Evolutionary conservation across 2,329 filamentous ascomycete genomes (phyloP).

Genomic region (Byssothecium circinans): DNA sequence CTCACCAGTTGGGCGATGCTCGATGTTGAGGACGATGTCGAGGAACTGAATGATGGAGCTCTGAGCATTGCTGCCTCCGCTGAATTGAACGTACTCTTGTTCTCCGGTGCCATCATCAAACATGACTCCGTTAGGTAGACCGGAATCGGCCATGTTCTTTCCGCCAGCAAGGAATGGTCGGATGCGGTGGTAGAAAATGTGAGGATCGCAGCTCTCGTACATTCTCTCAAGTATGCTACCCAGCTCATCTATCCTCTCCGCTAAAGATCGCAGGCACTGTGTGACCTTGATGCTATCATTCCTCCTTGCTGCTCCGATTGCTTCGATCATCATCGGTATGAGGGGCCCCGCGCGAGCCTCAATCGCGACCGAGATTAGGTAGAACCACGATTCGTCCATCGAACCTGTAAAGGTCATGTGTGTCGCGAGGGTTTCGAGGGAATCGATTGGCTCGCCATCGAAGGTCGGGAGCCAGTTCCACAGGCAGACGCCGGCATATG

Average conservation of each 20-base stretch:
- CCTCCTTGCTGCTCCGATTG: conserved; percentile 76
- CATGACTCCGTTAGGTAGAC: conserved; percentile 80
- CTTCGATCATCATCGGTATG: conserved; percentile 84
- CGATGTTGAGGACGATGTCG: conserved; percentile 84
- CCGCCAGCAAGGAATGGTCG: conserved; percentile 94
- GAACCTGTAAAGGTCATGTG: conserved; percentile 91
- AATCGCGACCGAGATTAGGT: conserved; percentile 91
- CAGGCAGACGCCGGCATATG: conserved; percentile 85
- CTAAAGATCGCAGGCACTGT: conserved; percentile 75
- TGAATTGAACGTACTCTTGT: conserved; percentile 75
- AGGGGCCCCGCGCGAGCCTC: conserved; percentile 88
- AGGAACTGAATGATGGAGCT: conserved; percentile 98
- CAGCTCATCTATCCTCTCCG: conserved; percentile 85
- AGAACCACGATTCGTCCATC: conserved; percentile 98
- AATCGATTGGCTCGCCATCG: conserved; percentile 75
- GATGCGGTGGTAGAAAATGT: conserved; percentile 93
- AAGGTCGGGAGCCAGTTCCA: conserved; percentile 99
- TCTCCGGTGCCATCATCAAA: conserved; percentile 79
- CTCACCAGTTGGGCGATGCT: conserved; percentile 86
- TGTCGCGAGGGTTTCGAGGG: conserved; percentile 83
- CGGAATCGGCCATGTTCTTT: conserved; percentile 96
- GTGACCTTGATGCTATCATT: conserved; percentile 73
- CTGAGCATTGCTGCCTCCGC: conserved; percentile 94
- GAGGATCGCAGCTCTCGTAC: conserved; percentile 93
- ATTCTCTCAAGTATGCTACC: conserved; percentile 78